Conservation (phyloP, 495 filamentous ascomycete species). For the Trichoderma erinaceum region DNA sequence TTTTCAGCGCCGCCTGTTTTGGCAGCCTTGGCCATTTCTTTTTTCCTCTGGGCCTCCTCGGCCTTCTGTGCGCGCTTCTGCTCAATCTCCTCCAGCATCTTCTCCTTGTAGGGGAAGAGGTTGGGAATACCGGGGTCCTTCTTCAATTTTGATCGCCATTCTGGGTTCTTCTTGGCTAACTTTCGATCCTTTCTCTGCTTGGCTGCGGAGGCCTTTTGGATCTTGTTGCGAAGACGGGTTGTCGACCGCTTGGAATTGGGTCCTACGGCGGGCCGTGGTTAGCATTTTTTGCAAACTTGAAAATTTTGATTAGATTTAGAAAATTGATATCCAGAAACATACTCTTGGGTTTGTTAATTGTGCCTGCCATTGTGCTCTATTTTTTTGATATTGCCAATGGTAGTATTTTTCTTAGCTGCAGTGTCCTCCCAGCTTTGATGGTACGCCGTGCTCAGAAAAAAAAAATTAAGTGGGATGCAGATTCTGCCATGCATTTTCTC, state of each 20-base stretch:
- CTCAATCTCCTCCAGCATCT: constrained; percentile 88
- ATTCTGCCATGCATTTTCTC: constrained; percentile 9
- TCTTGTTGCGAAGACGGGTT: constrained; percentile 86
- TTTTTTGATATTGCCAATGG: background rate
- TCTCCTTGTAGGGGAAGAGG: constrained; percentile 96
- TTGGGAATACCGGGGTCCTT: constrained; percentile 98
- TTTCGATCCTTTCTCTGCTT: constrained; percentile 89
- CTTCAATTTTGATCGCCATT: constrained; percentile 89
- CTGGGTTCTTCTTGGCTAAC: constrained; percentile 86
- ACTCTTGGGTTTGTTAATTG: constrained; percentile 51
- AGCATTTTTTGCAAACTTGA: background rate
- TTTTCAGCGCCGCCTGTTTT: constrained; percentile 37
- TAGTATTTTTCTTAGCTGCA: background rate
- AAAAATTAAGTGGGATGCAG: constrained; percentile 10
- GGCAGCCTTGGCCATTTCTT: constrained; percentile 64
- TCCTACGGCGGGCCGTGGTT: constrained; percentile 44
- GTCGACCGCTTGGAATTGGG: constrained; percentile 90
- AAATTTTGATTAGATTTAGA: too few species aligned
- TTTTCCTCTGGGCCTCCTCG: constrained; percentile 64
- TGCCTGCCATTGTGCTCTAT: constrained; percentile 36
- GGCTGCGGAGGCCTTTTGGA: constrained; percentile 83
- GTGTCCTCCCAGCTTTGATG: background rate
- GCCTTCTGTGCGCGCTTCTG: constrained; percentile 71
- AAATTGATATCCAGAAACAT: constrained; percentile 19
- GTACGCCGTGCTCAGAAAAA: constrained; percentile 11